Percentiles rank a stretch among this genome's conserved stretches.
phyloP scores from a whole-genome alignment of 805 yeast species.

The Yarrowia yakushimensis region DNA sequence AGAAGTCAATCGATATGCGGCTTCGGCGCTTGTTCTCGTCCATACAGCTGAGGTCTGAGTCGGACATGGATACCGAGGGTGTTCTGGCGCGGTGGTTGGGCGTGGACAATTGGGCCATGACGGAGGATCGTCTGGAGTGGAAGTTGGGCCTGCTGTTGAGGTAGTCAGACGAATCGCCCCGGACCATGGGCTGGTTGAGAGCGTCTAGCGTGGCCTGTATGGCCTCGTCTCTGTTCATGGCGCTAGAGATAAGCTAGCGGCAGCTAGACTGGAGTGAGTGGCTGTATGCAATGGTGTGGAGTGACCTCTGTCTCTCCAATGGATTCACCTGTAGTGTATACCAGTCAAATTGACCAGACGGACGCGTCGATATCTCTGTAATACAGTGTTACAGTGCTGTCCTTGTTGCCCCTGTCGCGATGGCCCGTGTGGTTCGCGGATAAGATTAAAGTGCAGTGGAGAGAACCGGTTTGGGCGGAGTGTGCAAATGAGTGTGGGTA shows the following conservation, averaged over 20 bases:
- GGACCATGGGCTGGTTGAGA: conserved; percentile 17
- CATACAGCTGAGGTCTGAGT: conserved; percentile 19
- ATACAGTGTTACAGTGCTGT: neutral
- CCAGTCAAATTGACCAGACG: neutral
- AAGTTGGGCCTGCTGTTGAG: neutral
- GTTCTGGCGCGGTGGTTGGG: conserved; percentile 13
- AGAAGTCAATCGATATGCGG: conserved; percentile 21
- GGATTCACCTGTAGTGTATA: neutral
- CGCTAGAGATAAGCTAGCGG: neutral
- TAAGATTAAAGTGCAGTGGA: neutral
- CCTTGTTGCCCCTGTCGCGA: conserved; percentile 21
- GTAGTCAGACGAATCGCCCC: neutral
- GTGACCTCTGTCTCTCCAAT: neutral
- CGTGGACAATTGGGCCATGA: conserved; percentile 21
- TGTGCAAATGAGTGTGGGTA: neutral
- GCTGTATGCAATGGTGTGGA: neutral
- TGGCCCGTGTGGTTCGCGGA: conserved; percentile 9
- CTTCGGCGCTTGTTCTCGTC: conserved; percentile 14
- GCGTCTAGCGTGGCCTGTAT: conserved; percentile 19
- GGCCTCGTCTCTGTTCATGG: conserved; percentile 22
- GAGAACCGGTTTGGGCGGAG: neutral
- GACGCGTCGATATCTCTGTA: neutral
- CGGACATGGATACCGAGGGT: conserved; percentile 12
- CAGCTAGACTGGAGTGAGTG: neutral
- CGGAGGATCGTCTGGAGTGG: conserved; percentile 8